Percentiles rank a stretch among this genome's conserved stretches.
Evolutionary conservation across 2,329 filamentous ascomycete species (phyloP).

Genomic region (Cercospora sp.): DNA sequence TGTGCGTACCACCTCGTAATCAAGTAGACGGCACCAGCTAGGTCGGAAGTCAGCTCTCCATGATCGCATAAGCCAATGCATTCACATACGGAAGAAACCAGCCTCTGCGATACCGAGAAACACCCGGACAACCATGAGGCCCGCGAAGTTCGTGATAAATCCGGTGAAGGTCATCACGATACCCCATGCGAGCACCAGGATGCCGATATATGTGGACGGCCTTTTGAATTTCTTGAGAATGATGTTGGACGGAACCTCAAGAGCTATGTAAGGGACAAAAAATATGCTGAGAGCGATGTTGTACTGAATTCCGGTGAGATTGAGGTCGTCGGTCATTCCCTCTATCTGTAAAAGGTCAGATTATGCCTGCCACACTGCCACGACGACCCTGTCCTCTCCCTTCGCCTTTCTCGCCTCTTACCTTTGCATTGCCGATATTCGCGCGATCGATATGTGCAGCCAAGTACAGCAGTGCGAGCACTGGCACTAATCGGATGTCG

Average conservation of each 20-base stretch:
- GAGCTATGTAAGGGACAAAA: slow-evolving; percentile 41
- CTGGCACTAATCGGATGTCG: not conserved
- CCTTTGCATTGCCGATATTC: not conserved
- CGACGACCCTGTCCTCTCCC: too few relatives aligned
- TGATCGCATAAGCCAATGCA: slow-evolving; percentile 24
- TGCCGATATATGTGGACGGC: slow-evolving; percentile 32
- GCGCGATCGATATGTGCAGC: not conserved
- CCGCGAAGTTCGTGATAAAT: slow-evolving; percentile 31
- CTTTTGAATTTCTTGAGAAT: slow-evolving; percentile 32
- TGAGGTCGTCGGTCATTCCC: not conserved
- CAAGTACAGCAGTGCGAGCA: not conserved
- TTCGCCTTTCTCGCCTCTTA: too few relatives aligned
- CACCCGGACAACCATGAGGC: slow-evolving; percentile 26
- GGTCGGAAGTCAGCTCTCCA: slow-evolving; percentile 24
- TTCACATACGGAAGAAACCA: slow-evolving; percentile 26
- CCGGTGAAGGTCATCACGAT: slow-evolving; percentile 33
- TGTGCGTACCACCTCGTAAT: not conserved
- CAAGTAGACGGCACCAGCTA: not conserved
- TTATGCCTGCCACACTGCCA: too few relatives aligned
- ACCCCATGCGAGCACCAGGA: slow-evolving; percentile 33
- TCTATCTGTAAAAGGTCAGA: too few relatives aligned
- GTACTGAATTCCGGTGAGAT: slow-evolving; percentile 30
- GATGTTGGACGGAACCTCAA: slow-evolving; percentile 39
- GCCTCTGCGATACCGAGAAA: slow-evolving; percentile 31
- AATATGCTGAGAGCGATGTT: slow-evolving; percentile 43